Evolutionary conservation across 371 early-diverging fungal genomes (phyloP).

Genomic region (Zopfochytrium polystomum): DNA sequence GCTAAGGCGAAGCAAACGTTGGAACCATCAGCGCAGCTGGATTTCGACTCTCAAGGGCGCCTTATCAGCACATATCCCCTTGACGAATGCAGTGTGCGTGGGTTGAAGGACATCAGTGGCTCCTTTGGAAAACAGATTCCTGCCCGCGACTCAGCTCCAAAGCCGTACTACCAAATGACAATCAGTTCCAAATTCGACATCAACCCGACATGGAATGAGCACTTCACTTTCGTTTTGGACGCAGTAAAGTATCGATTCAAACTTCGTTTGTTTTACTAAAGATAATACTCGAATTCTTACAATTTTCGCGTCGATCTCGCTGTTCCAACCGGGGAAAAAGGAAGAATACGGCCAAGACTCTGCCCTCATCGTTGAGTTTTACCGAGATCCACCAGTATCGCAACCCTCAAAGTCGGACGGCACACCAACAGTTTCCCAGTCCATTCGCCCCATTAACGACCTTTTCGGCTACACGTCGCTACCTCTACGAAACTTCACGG

Average conservation of each 20-base stretch:
- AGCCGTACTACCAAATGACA: slow-evolving; percentile 28
- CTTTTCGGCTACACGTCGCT: slow-evolving; percentile 22
- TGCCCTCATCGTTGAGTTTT: slow-evolving; percentile 26
- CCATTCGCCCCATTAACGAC: slow-evolving; percentile 13
- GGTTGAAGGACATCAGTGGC: slow-evolving; percentile 15
- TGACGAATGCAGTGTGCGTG: slow-evolving; percentile 9
- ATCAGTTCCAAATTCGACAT: neutral
- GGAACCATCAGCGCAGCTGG: slow-evolving; percentile 12
- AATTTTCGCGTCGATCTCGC: neutral
- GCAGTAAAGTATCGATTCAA: slow-evolving; percentile 8
- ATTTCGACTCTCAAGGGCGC: slow-evolving; percentile 26
- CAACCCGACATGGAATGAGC: slow-evolving; percentile 30
- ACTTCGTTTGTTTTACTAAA: too few species aligned
- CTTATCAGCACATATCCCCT: slow-evolving; percentile 28
- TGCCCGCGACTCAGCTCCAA: neutral
- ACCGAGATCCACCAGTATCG: slow-evolving; percentile 16
- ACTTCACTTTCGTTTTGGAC: slow-evolving; percentile 20
- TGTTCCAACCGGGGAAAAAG: neutral
- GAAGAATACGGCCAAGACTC: slow-evolving; percentile 12
- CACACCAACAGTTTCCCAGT: neutral
- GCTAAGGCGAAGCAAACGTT: neutral
- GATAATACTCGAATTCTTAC: neutral
- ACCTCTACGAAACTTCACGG: slow-evolving; percentile 29
- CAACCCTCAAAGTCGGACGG: neutral
- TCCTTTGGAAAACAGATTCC: neutral